Evolutionary conservation across 352 stramenopile genomes (phyloP), one percentile per base, ranked within the genome.

Genomic region (Pythium diclinum): DNA sequence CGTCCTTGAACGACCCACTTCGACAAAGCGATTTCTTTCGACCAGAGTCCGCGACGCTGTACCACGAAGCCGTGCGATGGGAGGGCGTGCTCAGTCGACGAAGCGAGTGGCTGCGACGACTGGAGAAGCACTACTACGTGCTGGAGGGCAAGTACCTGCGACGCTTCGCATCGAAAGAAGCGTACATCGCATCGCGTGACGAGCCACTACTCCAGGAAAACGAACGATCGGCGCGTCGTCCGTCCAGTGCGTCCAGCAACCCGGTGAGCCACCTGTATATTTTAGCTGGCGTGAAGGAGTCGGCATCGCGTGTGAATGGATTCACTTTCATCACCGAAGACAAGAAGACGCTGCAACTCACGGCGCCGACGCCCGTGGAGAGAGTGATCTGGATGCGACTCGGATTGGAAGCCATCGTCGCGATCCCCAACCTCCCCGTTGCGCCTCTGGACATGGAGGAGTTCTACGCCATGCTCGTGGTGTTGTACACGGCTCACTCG

Each of bases 311-410:
- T 42, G 75, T 77, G 10, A 92, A 95, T 51, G 86, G 86, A 2
- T 93, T 95, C 53, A 92, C 86, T n/a, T 92, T 95, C 63, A 92
- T 92, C 57, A 93, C 85, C 1, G 83, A 92, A 68, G 86, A 95
- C 63, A 92, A 92, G 65, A 93, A 92, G 61, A 93, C 76, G 17
- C 49, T 95, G 54, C 87, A 92, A 54, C 74, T 95, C 14, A 81
- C 76, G 14, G 83, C 87, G 0, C 83, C 85, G 14, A 93, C 82
- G 6, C 74, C 85, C 8, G 86, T 95, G 5, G 87, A 95, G 56
- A 92, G 91, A 55, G 72, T 95, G 25, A 93, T 95, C 30, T 95
- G 87, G 87, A 95, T 94, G 85, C 85, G 87, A 2, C 72, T 95
- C 6, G 83, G 81, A 16, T 71, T 93, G 0, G 87, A 95, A 63